Base-by-base conservation (phyloP, 2,329 filamentous ascomycete species). In the Apiospora marii region DNA sequence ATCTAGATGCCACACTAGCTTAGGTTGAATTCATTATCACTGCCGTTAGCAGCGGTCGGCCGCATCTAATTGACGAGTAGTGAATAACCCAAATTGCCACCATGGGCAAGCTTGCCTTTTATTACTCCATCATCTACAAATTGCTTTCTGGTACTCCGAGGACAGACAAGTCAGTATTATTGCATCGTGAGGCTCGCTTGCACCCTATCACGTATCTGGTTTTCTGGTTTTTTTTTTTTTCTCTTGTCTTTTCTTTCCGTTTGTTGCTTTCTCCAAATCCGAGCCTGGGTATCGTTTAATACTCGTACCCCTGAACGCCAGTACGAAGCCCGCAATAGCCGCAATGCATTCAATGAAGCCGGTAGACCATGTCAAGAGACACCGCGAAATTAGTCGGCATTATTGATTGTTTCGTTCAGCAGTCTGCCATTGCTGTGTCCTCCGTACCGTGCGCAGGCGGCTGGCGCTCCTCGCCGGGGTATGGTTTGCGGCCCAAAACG, bases 401-500 rank as follows among this genome's bases (percentile, higher is more conserved):
- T 41, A 4, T 64, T 24, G 24, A 19, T 37, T 41, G 34, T 64
- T 64, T 41, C 13, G 34, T 7, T 64, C 16, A 72, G 7, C 13
- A 19, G 24, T 72, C 51, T 46, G 37, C 34, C 68, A 70, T 70
- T 37, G 34, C 8, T 24, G 61, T 73, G 22, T 67, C 27, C n/a
- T 46, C 67, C 27, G 44, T 37, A 30, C 12, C 13, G 2, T 2
- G 48, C 30, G 48, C 1, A 34, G 34, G 22, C 67, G 27, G 13
- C 48, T n/a, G 14, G n/a, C 22, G 24, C 22, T 70, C 71, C 68
- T 86, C 84, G 19, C 80, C 77, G 0, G 78, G 80, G 70, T 80
- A 81, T 1, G 87, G 87, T 74, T 88, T 89, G 37, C 87, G 82
- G 12, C 87, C 87, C 76, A 83, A 85, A 0, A 89, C 85, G 7